These are phyloP conservation scores for Clavulina sp. DNA, from an alignment of 768 basidiomycete genomes.

Conservation along the genomic window DNA sequence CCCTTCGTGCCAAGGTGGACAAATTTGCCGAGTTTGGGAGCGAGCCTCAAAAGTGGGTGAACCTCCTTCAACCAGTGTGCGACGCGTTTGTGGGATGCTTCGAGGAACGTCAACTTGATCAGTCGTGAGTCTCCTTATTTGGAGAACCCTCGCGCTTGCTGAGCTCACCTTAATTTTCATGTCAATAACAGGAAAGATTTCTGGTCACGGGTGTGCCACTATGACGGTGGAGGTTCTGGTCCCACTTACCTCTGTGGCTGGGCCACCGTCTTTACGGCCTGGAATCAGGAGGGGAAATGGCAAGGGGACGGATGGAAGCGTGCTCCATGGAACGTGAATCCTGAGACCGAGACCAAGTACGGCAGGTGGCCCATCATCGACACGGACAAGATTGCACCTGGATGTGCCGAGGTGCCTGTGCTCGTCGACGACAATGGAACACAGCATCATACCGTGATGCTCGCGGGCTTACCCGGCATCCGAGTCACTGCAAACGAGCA, in stretches of 20 bases:
- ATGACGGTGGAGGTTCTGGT: not conserved
- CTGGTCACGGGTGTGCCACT: not conserved
- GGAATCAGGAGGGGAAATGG: not conserved
- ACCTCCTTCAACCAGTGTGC: conserved; percentile 26
- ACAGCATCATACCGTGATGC: not conserved
- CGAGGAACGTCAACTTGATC: conserved; percentile 6
- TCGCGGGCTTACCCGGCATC: too few species aligned
- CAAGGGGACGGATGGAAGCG: not conserved
- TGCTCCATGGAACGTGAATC: not conserved
- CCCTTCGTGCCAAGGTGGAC: conserved; percentile 22
- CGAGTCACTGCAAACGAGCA: too few species aligned
- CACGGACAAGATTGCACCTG: not conserved
- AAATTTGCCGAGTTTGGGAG: conserved; percentile 24
- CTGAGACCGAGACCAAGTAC: not conserved
- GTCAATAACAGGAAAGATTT: too few species aligned
- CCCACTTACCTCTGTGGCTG: not conserved
- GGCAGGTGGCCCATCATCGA: not conserved
- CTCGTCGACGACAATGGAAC: conserved; percentile 2
- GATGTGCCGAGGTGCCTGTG: conserved; percentile 3
- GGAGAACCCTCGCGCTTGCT: too few species aligned
- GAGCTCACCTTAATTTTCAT: conserved; percentile 8
- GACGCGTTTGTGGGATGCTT: conserved; percentile 18
- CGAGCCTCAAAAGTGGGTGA: conserved; percentile 21
- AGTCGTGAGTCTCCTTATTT: too few species aligned
- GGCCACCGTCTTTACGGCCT: not conserved